A percentile compares a stretch with the other conserved stretches of the same genome.
Conservation (phyloP, 2,329 filamentous ascomycete species). For the Chaetomiaceae sp. region DNA sequence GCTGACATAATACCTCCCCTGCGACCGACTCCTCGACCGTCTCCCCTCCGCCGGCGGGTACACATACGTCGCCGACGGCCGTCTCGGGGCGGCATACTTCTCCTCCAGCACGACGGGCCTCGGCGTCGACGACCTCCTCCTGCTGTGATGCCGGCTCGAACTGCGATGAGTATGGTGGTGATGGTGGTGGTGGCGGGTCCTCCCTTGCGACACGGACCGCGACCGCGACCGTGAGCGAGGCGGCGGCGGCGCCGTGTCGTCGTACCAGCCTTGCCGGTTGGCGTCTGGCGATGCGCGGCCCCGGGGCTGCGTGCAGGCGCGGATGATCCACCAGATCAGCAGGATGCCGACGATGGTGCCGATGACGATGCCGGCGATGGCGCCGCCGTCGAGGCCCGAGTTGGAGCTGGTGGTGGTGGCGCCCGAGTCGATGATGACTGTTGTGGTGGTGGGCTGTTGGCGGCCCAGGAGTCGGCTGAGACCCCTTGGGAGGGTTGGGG, state of each 20-base stretch:
- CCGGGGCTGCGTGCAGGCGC: slow-evolving; percentile 5
- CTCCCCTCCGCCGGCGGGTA: slow-evolving; percentile 13
- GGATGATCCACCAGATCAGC: slow-evolving; percentile 23
- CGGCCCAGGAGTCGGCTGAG: slow-evolving; percentile 9
- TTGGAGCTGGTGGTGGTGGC: neutral
- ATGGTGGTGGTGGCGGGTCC: slow-evolving; percentile 16
- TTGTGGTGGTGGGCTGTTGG: slow-evolving; percentile 17
- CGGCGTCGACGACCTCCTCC: slow-evolving; percentile 12
- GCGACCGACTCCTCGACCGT: slow-evolving; percentile 17
- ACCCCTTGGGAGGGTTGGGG: slow-evolving; percentile 10
- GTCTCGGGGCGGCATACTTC: slow-evolving; percentile 6
- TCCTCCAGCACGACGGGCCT: slow-evolving; percentile 22
- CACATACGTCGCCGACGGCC: slow-evolving; percentile 19
- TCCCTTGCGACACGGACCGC: no score
- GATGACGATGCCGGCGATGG: slow-evolving; percentile 27
- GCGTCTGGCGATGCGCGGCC: slow-evolving; percentile 5
- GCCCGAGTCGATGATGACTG: slow-evolving; percentile 16
- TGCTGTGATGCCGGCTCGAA: slow-evolving; percentile 9
- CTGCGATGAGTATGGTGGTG: neutral
- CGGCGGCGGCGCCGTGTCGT: slow-evolving; percentile 14
- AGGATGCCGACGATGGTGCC: slow-evolving; percentile 24
- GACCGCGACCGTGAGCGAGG: slow-evolving; percentile 15
- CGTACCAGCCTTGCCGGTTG: slow-evolving; percentile 24
- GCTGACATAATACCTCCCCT: slow-evolving; percentile 19
- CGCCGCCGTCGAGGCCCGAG: slow-evolving; percentile 16